A percentile compares a stretch with the other conserved stretches of the same genome.
Evolutionary conservation across 2,329 filamentous ascomycete genomes (phyloP).

Genomic region (Macrophomina pseudophaseolina): DNA sequence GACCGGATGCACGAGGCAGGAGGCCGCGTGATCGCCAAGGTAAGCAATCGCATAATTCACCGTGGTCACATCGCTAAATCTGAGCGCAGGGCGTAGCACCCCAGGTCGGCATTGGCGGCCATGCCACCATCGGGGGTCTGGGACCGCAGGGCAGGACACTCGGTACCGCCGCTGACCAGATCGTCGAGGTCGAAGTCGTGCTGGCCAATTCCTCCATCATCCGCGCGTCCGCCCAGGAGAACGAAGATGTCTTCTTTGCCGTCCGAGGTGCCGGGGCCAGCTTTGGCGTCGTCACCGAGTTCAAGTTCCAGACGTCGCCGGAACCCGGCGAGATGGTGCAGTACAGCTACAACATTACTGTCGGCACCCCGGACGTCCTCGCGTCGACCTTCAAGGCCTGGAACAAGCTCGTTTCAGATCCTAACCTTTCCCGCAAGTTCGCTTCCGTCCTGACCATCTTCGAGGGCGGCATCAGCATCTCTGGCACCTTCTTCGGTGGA

Average conservation of each 20-base stretch:
- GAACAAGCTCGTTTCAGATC: conserved; percentile 42
- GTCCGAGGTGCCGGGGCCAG: conserved; percentile 49
- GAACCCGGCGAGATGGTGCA: conserved; percentile 40
- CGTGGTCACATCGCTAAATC: neutral
- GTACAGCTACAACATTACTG: conserved; percentile 41
- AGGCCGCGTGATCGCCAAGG: conserved; percentile 54
- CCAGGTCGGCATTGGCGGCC: conserved; percentile 44
- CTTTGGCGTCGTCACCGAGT: conserved; percentile 50
- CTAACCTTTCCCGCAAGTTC: conserved; percentile 40
- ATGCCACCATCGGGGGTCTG: conserved; percentile 44
- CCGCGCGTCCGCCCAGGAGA: conserved; percentile 42
- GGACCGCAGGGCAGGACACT: conserved; percentile 41
- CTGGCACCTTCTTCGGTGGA: conserved; percentile 42
- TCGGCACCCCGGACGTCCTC: conserved; percentile 33
- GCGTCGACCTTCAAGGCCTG: conserved; percentile 43
- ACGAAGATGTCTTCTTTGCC: conserved; percentile 50
- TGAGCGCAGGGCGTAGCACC: conserved; percentile 34
- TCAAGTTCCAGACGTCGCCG: conserved; percentile 44
- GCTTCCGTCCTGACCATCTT: conserved; percentile 41
- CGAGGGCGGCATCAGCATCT: conserved; percentile 38
- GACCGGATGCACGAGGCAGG: conserved; percentile 42
- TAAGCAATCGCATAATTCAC: conserved; percentile 30
- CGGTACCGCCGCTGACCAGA: conserved; percentile 42
- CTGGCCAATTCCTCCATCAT: conserved; percentile 47
- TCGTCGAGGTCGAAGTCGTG: conserved; percentile 44